These are phyloP conservation scores for Neurospora sp. DNA, from an alignment of 495 filamentous ascomycete genomes.

Conservation along the genomic window DNA sequence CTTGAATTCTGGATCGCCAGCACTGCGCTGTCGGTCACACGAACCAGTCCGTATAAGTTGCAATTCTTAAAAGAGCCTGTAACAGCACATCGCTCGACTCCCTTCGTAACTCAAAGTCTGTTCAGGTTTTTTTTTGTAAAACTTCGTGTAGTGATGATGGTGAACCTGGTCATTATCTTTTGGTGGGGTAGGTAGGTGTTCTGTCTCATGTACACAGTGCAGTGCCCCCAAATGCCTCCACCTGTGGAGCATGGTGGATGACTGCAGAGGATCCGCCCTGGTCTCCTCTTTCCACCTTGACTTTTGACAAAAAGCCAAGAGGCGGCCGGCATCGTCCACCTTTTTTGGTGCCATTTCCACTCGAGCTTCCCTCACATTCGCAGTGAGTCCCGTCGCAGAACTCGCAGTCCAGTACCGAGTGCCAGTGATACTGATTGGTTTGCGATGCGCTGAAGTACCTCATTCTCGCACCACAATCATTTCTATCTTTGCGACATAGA, in stretches of 20 bases:
- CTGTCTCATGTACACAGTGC: background rate
- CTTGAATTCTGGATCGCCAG: background rate
- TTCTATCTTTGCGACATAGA: background rate
- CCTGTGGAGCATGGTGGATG: background rate
- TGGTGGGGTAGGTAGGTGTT: background rate
- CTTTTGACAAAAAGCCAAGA: background rate
- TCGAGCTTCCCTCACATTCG: background rate
- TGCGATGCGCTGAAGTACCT: background rate
- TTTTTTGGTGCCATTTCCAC: background rate
- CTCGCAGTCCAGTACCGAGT: background rate
- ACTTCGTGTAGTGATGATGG: background rate
- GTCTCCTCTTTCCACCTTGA: background rate
- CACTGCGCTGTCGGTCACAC: background rate
- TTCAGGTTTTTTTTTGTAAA: background rate
- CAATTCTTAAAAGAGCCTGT: background rate
- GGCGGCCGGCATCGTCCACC: background rate
- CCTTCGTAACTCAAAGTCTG: background rate
- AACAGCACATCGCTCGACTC: background rate
- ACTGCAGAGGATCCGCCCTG: background rate
- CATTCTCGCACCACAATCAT: background rate
- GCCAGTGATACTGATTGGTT: background rate
- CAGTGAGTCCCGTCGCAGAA: background rate
- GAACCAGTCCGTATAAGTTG: background rate
- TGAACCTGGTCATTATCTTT: background rate
- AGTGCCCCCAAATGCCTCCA: background rate